Conservation (phyloP, 768 basidiomycete genomes). For the Russula ochroleuca region DNA sequence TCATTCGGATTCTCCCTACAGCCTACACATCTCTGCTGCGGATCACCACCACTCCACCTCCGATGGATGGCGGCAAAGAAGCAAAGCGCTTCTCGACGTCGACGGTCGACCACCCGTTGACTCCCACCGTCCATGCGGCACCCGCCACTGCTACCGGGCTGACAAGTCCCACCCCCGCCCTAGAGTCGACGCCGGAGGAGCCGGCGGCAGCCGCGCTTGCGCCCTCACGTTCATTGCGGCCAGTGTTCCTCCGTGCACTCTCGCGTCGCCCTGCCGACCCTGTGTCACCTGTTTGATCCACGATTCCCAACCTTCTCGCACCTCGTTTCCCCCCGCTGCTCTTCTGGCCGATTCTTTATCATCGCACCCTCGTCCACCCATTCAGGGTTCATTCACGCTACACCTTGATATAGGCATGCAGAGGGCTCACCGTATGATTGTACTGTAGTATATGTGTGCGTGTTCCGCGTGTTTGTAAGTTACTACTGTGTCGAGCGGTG, state of each 20-base stretch:
- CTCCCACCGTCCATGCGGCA: neutral
- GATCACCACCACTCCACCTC: slow-evolving; percentile 37
- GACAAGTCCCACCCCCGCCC: neutral
- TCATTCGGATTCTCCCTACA: slow-evolving; percentile 15
- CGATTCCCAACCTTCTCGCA: neutral
- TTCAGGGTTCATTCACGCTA: neutral
- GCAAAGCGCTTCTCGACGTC: slow-evolving; percentile 28
- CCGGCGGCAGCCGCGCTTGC: neutral
- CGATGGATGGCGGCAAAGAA: slow-evolving; percentile 19
- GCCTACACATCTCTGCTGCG: slow-evolving; percentile 47
- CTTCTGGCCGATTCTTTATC: neutral
- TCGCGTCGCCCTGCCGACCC: slow-evolving; percentile 15
- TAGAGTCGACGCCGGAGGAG: slow-evolving; percentile 13
- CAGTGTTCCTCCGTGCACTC: slow-evolving; percentile 17
- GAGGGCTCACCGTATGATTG: no score
- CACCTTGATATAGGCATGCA: neutral
- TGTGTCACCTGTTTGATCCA: slow-evolving; percentile 12
- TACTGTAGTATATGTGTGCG: neutral
- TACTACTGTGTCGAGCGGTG: neutral
- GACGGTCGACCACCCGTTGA: slow-evolving; percentile 22
- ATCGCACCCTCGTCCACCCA: neutral
- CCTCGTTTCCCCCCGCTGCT: neutral
- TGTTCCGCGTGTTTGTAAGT: neutral
- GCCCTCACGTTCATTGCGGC: slow-evolving; percentile 13
- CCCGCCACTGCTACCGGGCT: neutral